Evolutionary conservation across 1,284 basidiomycete species (phyloP).

Genomic region (Cryptococcus sp.): DNA sequence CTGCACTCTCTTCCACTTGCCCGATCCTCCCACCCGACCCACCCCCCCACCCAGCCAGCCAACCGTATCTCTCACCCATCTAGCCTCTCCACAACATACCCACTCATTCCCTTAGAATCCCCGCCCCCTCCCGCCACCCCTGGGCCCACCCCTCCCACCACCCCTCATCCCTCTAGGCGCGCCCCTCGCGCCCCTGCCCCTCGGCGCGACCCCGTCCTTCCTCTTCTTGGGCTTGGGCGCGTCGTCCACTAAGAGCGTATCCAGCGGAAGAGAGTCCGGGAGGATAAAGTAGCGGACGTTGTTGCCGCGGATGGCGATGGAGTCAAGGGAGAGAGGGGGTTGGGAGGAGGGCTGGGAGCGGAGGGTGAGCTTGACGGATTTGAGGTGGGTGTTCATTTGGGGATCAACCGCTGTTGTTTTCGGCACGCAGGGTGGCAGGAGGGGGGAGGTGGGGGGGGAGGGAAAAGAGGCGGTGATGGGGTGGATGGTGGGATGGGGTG

Average conservation of each 20-base stretch:
- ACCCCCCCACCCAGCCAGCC: too few relatives aligned
- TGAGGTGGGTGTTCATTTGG: slow-evolving; percentile 96
- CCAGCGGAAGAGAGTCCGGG: slow-evolving; percentile 91
- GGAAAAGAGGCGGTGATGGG: background rate
- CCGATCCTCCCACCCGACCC: background rate
- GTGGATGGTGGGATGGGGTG: background rate
- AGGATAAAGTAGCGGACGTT: slow-evolving; percentile 84
- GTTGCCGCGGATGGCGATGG: slow-evolving; percentile 86
- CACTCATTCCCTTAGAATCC: slow-evolving; percentile 25
- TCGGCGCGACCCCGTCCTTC: slow-evolving; percentile 41
- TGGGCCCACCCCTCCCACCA: slow-evolving; percentile 36
- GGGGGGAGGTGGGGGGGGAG: background rate
- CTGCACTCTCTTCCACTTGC: background rate
- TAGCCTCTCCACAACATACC: background rate
- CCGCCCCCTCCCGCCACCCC: slow-evolving; percentile 36
- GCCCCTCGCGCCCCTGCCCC: slow-evolving; percentile 35
- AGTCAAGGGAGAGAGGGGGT: slow-evolving; percentile 62
- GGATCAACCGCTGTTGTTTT: slow-evolving; percentile 78
- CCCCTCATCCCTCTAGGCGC: slow-evolving; percentile 25
- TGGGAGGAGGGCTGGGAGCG: slow-evolving; percentile 62
- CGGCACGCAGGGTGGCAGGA: background rate
- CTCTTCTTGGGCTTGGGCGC: slow-evolving; percentile 91
- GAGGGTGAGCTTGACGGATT: slow-evolving; percentile 93
- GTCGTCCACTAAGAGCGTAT: slow-evolving; percentile 95
- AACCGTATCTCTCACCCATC: too few relatives aligned